phyloP scores from a whole-genome alignment of 2,329 filamentous ascomycete genomes.

The Epicoccum sorghinum region DNA sequence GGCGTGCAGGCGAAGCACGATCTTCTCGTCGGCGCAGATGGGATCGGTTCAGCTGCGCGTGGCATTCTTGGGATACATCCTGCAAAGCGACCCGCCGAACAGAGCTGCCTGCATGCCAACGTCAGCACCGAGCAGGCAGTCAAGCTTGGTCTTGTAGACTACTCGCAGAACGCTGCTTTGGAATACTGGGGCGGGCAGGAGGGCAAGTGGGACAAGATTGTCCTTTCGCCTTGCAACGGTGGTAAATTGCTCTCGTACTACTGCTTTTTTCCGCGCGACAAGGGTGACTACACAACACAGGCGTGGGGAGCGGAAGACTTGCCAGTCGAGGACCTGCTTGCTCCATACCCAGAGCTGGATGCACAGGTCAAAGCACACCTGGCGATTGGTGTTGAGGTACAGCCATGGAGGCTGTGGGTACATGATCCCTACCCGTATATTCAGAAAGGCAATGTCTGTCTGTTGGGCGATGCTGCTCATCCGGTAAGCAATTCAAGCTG shows the following conservation, averaged over 20 bases:
- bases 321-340: conserved; percentile 65
- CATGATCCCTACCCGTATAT: conserved; percentile 68
- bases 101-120: conserved; percentile 69
- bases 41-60: conserved; percentile 70
- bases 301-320: conserved; percentile 62
- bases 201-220: conserved; percentile 70
- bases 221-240: conserved; percentile 71
- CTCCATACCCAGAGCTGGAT: conserved; percentile 66
- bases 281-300: conserved; percentile 66
- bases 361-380: conserved; percentile 63
- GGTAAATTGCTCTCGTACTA: conserved; percentile 71
- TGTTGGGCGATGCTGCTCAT: conserved; percentile 71
- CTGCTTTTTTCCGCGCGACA: conserved; percentile 69
- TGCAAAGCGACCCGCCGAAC: conserved; percentile 64
- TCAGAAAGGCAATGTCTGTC: conserved; percentile 57
- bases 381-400: conserved; percentile 65
- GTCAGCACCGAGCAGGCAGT: conserved; percentile 67
- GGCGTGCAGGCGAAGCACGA: conserved; percentile 60
- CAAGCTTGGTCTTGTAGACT: conserved; percentile 66
- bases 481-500: conserved; percentile 52
- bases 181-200: conserved; percentile 75
- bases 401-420: conserved; percentile 70
- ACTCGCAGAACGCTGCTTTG: conserved; percentile 64
- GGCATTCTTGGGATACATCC: conserved; percentile 67
- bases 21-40: conserved; percentile 68